Evolutionary conservation across 2,329 filamentous ascomycete species (phyloP).

Genomic region (Diaporthe ilicicola): DNA sequence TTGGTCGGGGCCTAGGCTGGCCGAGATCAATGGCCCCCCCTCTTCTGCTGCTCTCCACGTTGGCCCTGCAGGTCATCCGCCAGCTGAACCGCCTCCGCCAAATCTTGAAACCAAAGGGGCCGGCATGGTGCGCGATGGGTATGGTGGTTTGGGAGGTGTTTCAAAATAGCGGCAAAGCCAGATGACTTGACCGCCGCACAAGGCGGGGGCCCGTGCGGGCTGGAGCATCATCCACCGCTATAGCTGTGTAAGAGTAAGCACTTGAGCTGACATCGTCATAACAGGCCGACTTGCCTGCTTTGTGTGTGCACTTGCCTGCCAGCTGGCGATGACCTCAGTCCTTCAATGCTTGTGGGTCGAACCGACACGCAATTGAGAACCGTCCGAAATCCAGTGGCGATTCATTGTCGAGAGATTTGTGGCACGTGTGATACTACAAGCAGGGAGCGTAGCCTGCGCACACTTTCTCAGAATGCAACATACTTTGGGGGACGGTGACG

Average conservation of each 20-base stretch:
- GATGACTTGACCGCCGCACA: background rate
- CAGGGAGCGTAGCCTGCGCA: too few relatives aligned
- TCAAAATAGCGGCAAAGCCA: conserved; percentile 20
- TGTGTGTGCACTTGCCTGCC: background rate
- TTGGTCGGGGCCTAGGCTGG: conserved; percentile 6
- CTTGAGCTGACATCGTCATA: too few relatives aligned
- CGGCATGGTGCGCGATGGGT: conserved; percentile 13
- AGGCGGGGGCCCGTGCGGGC: conserved; percentile 1
- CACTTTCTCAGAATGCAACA: too few relatives aligned
- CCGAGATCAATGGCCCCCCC: background rate
- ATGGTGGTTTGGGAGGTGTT: conserved; percentile 21
- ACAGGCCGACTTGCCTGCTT: too few relatives aligned
- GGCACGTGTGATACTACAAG: too few relatives aligned
- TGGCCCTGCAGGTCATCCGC: background rate
- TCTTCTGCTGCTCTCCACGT: background rate
- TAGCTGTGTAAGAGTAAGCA: background rate
- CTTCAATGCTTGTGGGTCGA: background rate
- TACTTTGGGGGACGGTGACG: too few relatives aligned
- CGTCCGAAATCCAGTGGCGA: too few relatives aligned
- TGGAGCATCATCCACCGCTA: background rate
- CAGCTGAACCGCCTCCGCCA: conserved; percentile 13
- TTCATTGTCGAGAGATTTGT: too few relatives aligned
- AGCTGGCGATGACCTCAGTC: conserved; percentile 13
- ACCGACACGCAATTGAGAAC: background rate
- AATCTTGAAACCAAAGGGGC: conserved; percentile 21